Evolutionary conservation across 805 yeast species (phyloP), one percentile per base, ranked within the genome.

Genomic region (Candida lessepsii): DNA sequence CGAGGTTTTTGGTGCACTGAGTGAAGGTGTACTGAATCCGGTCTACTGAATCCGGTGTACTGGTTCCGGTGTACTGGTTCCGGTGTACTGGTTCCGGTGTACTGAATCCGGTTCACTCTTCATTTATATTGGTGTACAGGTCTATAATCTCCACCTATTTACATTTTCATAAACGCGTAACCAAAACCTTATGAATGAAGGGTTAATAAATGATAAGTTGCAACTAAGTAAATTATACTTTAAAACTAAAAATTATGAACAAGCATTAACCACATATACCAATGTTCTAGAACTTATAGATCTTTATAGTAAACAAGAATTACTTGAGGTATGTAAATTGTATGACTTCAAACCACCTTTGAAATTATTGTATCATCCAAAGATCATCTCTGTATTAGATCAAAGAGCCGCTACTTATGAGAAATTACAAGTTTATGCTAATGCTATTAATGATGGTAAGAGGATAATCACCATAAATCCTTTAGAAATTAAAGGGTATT

Each of bases 321-420:
- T 60, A 8, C 41, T 46, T 21, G 24, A 39, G 18, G 44, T 58
- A 8, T 45, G 69, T 30, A 41, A 40, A 26, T 18, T 31, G 9
- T 58, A 60, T 37, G 48, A 65, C 5, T 39, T 46, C 8, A 54
- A 45, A 19, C 37, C 27, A 7, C 72, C 73, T 3, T 30, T 58
- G 2, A 39, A 55, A 11, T 68, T 70, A 7, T 52, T 56, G 5
- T 50, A 57, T 7, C 74, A 69, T 43, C 74, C 74, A 1, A 59
- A 60, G 45, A 41, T 69, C 5, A 54, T 62, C 1, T 49, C 61
- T 1, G 42, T 66, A 5, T 49, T 67, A 9, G 81, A 76, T 45
- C 71, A 67, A 40, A 50, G 79, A 14, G 76, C 80, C 1, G 81
- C 81, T 2, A 65, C 76, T 2, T 63, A 54, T 50, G 74, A 73